These are phyloP conservation scores for Diaporthe vaccinii DNA, from an alignment of 2,329 filamentous ascomycete genomes.

Conservation along the genomic window DNA sequence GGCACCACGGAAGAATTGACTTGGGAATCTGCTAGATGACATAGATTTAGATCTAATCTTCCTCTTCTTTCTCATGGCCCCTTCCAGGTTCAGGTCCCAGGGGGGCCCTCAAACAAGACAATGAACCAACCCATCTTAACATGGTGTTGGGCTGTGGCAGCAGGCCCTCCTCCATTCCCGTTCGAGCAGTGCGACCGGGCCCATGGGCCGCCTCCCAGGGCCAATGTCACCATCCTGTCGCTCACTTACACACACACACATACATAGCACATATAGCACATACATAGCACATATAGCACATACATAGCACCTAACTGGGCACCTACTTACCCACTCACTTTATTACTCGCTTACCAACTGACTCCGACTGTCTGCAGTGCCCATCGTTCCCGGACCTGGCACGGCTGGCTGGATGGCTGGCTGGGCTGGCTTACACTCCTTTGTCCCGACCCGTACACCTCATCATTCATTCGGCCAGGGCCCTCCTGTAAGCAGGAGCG, in stretches of 20 bases:
- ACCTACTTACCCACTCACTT: neutral
- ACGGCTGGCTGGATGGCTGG: neutral
- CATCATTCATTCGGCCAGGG: neutral
- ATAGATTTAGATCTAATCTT: neutral
- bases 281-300: neutral
- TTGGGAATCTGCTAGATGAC: neutral
- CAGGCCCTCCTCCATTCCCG: conserved; percentile 15
- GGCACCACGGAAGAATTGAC: neutral
- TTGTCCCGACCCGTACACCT: conserved; percentile 8
- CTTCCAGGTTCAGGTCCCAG: neutral
- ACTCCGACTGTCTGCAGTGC: neutral
- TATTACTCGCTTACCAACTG: neutral
- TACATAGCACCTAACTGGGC: neutral
- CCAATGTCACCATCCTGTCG: conserved; percentile 11
- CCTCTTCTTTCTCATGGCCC: neutral
- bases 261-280: neutral
- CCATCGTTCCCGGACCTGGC: neutral
- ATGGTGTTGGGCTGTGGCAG: conserved; percentile 21
- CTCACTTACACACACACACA: neutral
- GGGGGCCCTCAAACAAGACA: conserved; percentile 13
- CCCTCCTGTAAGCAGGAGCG: conserved; percentile 2
- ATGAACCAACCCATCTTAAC: conserved; percentile 3
- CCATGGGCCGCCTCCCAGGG: conserved; percentile 24
- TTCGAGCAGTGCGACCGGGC: conserved; percentile 26
- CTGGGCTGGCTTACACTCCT: conserved; percentile 9